Evolutionary conservation across 2,329 filamentous ascomycete genomes (phyloP), one percentile per base, ranked within the genome.

Genomic region (Trichoderma sp.): DNA sequence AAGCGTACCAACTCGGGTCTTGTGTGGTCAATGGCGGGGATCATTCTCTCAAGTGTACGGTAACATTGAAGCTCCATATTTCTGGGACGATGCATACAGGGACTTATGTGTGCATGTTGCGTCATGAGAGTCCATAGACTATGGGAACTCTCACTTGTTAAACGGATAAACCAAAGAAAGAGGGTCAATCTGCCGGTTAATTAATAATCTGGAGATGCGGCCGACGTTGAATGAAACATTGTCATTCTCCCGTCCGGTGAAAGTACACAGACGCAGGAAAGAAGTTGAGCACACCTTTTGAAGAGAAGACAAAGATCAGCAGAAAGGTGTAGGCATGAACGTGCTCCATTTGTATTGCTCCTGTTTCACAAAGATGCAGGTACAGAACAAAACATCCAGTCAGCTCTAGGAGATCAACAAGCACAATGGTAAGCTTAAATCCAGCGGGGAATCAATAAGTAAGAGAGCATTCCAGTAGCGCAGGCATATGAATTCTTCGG

Each of bases 361-460:
- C 5, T 29, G 24, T 62, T 64, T 50, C 56, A 35, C 24, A 41
- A n/a, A 21, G 56, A 72, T 9, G 59, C 68, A 72, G 68, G 68
- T 63, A 64, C 68, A 2, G n/a, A 7, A 50, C n/a, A 31, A 72
- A 24, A 59, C 56, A 21, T 53, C 45, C 45, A 59, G 33, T 59
- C 29, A 60, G 67, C 50, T n/a, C 3, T 6, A 29, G 11, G 11
- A 60, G 50, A 60, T 71, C 16, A 60, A 56, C 60, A 53, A 3
- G n/a, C 62, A 53, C n/a, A 27, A 6, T 31, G n/a, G 21, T 64
- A 64, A 72, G 69, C 56, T 72, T 72, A 72, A 64, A 71, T 63
- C 12, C 3, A 35, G 21, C n/a, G 12, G 29, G 33, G 21, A 3
- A 68, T 38, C 31, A 64, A 21, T 35, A 24, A 24, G 12, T 35